Conservation (phyloP, 1,139 yeast species). For the Kodamaea alishanica region DNA sequence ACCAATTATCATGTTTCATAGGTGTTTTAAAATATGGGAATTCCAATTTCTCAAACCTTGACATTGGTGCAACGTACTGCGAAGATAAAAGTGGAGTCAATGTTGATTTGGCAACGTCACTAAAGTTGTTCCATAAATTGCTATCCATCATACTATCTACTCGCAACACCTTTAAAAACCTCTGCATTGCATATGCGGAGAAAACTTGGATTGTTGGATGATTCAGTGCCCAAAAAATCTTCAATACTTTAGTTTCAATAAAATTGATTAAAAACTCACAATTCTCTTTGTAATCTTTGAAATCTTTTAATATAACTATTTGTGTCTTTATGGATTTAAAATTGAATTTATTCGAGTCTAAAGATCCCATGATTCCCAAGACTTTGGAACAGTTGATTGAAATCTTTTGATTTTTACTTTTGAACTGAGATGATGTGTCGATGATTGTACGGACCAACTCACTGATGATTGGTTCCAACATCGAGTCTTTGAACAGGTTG, state of each 20-base stretch:
- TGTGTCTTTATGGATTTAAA: constrained; percentile 43
- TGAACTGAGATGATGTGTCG: constrained; percentile 58
- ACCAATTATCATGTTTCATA: constrained; percentile 55
- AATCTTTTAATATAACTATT: constrained; percentile 54
- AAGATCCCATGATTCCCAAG: constrained; percentile 72
- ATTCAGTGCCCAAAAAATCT: constrained; percentile 84
- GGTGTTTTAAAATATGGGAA: constrained; percentile 36
- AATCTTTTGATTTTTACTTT: constrained; percentile 45
- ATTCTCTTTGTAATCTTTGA: constrained; percentile 60
- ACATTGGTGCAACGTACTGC: constrained; percentile 57
- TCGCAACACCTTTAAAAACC: constrained; percentile 64
- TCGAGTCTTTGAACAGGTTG: constrained; percentile 30
- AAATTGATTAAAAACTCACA: constrained; percentile 62
- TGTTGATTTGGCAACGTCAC: constrained; percentile 68
- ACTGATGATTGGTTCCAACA: constrained; percentile 33
- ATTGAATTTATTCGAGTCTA: constrained; percentile 64
- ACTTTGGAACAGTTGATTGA: constrained; percentile 63
- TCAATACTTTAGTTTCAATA: constrained; percentile 66
- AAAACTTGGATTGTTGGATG: constrained; percentile 83
- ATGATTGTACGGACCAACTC: constrained; percentile 54
- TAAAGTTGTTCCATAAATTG: constrained; percentile 59
- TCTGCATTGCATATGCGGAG: constrained; percentile 88
- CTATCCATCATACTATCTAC: constrained; percentile 37
- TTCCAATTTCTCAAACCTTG: constrained; percentile 32
- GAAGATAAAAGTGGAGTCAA: constrained; percentile 74